phyloP scores from a whole-genome alignment of 768 basidiomycete species.

The Boletus fagicola region DNA sequence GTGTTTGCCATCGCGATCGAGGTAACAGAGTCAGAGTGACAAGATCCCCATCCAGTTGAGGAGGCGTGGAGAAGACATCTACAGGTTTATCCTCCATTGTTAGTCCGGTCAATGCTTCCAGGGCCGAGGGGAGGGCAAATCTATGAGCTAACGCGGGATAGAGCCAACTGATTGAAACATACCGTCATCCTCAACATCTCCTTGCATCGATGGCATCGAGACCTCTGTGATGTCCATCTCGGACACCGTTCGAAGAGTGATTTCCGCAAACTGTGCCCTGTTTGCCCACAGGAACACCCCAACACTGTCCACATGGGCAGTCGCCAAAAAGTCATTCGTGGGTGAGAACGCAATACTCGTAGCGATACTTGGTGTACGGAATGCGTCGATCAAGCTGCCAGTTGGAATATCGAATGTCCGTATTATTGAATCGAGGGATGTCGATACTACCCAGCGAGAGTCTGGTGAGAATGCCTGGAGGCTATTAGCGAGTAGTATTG shows the following conservation, averaged over 20 bases:
- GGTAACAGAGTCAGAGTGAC: conserved; percentile 91
- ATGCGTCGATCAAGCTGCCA: conserved; percentile 87
- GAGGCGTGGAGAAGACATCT: conserved; percentile 81
- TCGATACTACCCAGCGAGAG: conserved; percentile 87
- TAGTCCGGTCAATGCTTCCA: conserved; percentile 69
- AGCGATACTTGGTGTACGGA: conserved; percentile 82
- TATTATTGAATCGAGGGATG: conserved; percentile 88
- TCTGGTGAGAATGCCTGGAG: conserved; percentile 89
- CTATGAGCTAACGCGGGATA: conserved; percentile 6
- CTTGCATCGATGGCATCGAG: conserved; percentile 81
- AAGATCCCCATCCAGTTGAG: conserved; percentile 86
- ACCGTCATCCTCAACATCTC: conserved; percentile 79
- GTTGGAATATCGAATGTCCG: conserved; percentile 96
- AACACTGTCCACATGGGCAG: conserved; percentile 90
- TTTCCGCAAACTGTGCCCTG: conserved; percentile 87
- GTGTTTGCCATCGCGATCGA: conserved; percentile 91
- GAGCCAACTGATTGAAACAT: conserved; percentile 14
- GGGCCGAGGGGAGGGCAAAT: conserved; percentile 39
- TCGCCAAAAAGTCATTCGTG: conserved; percentile 93
- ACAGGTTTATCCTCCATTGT: conserved; percentile 55
- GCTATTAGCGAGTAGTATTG: conserved; percentile 2
- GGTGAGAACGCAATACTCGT: conserved; percentile 93
- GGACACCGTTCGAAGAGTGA: conserved; percentile 74
- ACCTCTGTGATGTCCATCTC: conserved; percentile 73
- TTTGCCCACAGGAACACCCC: conserved; percentile 99